A percentile compares a stretch with the other conserved stretches of the same genome.
Evolutionary conservation across 2,329 filamentous ascomycete genomes (phyloP).

Genomic region (Scytalidium lignicola): DNA sequence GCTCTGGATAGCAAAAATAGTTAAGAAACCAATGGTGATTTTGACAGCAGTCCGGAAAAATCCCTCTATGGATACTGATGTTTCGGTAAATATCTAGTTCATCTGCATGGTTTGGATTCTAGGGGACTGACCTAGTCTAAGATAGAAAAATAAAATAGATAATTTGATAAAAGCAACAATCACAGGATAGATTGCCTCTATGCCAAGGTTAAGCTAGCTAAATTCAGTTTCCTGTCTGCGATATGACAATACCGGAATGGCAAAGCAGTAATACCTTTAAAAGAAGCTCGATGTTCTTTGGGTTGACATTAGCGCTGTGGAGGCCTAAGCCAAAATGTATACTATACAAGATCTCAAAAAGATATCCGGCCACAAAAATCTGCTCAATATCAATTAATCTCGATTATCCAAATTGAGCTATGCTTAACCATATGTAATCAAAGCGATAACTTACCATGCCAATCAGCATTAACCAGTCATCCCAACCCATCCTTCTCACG

Average conservation of each 20-base stretch:
- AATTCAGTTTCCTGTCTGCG: background rate
- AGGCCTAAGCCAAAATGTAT: conserved; percentile 9
- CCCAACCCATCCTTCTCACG: conserved; percentile 5
- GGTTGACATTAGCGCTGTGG: conserved; percentile 3
- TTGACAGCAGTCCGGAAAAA: background rate
- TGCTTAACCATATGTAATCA: no score
- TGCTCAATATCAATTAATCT: background rate
- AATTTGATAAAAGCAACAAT: conserved; percentile 26
- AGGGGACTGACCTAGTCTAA: conserved; percentile 26
- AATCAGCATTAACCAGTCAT: conserved; percentile 10
- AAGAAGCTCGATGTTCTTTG: background rate
- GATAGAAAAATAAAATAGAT: conserved; percentile 30
- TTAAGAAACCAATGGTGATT: conserved; percentile 23
- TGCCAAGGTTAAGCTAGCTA: conserved; percentile 22
- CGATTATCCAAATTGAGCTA: no score
- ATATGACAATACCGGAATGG: background rate
- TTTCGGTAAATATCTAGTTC: background rate
- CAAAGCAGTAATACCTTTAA: background rate
- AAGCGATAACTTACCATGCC: conserved; percentile 6
- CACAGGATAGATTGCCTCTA: conserved; percentile 28
- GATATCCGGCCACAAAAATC: conserved; percentile 9
- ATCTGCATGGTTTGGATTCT: no score
- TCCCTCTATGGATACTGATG: background rate
- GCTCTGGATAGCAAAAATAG: conserved; percentile 21
- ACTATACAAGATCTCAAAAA: conserved; percentile 12